Percentiles rank a stretch among this genome's conserved stretches.
Evolutionary conservation across 345 rosid species (phyloP).

Genomic region (Tarenaya hassleriana): DNA sequence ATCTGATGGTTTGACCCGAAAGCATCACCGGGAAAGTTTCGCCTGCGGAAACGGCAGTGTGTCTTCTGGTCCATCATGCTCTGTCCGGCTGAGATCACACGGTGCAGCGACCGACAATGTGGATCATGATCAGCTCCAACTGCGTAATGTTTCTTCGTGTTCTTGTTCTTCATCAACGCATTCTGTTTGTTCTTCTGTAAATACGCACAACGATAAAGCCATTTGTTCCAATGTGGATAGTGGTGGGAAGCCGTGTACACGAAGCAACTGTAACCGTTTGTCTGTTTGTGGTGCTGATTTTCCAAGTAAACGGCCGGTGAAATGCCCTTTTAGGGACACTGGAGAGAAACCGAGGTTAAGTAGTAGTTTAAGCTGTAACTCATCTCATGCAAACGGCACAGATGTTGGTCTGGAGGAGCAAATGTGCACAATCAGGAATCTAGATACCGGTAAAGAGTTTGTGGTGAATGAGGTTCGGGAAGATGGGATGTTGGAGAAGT

Average conservation of each 20-base stretch:
- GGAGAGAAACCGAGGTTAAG: conserved; percentile 22
- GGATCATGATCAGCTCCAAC: conserved; percentile 22
- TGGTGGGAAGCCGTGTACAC: conserved; percentile 19
- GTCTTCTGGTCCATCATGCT: conserved; percentile 2
- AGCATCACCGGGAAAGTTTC: conserved; percentile 17
- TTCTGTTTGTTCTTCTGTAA: conserved; percentile 33
- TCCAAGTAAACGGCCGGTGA: conserved; percentile 34
- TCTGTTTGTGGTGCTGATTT: conserved; percentile 20
- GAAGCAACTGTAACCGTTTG: conserved; percentile 23
- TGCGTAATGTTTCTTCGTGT: conserved; percentile 28
- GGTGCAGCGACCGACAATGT: conserved; percentile 25
- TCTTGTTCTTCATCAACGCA: conserved; percentile 32
- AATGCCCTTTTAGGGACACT: conserved; percentile 27
- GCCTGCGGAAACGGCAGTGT: not conserved
- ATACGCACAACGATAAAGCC: conserved; percentile 15
- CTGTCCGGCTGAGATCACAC: conserved; percentile 43
- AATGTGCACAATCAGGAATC: conserved; percentile 69
- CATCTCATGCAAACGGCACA: conserved; percentile 26
- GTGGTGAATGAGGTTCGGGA: conserved; percentile 79
- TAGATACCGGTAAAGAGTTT: conserved; percentile 82
- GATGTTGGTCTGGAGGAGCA: conserved; percentile 28
- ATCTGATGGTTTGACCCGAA: conserved; percentile 30
- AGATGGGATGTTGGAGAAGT: conserved; percentile 73
- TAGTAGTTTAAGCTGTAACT: not conserved
- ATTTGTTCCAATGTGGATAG: conserved; percentile 10